Evolutionary conservation across 139 green algal genomes (phyloP).

Genomic region (Mesotaenium endlicherianum): DNA sequence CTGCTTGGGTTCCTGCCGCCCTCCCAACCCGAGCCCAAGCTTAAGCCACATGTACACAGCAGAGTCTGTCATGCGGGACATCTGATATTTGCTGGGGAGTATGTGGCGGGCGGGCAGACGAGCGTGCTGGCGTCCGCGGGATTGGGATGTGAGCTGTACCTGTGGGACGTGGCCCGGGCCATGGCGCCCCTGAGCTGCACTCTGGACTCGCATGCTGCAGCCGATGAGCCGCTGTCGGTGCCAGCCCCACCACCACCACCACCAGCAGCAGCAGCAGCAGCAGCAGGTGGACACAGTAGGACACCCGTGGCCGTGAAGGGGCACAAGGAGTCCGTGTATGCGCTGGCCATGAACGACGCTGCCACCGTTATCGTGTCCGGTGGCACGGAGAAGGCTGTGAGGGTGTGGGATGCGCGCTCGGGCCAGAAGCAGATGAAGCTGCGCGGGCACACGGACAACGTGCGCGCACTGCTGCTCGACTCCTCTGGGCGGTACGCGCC

Average conservation of each 20-base stretch:
- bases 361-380: conserved; percentile 73
- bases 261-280: neutral
- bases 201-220: neutral
- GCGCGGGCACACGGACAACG: conserved; percentile 77
- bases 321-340: conserved; percentile 73
- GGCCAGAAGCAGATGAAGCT: conserved; percentile 70
- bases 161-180: conserved; percentile 43
- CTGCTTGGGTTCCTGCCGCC: neutral
- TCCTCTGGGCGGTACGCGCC: conserved; percentile 61
- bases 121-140: conserved; percentile 40
- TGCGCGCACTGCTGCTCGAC: conserved; percentile 55
- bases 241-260: neutral
- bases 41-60: neutral
- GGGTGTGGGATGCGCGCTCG: conserved; percentile 71
- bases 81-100: neutral
- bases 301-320: conserved; percentile 26
- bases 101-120: conserved; percentile 2
- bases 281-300: conserved; percentile 3
- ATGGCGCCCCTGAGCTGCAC: neutral
- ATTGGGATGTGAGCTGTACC: conserved; percentile 35
- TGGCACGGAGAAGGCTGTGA: conserved; percentile 62
- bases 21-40: neutral
- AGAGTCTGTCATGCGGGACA: neutral
- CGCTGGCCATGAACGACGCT: conserved; percentile 65
- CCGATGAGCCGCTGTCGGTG: neutral